phyloP scores from a whole-genome alignment of 345 rosid species.

The Hirschfeldia incana region DNA sequence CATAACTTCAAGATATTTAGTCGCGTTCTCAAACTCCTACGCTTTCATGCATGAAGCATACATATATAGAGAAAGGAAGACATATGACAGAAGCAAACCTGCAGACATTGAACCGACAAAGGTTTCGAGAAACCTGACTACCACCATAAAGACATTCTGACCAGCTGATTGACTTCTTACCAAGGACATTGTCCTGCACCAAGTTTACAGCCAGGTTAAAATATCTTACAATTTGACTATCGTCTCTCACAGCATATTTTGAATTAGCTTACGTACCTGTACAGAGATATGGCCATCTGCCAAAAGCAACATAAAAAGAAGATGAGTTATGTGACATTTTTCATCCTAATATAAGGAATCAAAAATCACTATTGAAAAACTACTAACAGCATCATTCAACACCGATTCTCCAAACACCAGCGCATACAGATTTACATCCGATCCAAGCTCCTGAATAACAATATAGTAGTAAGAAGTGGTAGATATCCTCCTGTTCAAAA shows the following conservation, averaged over 20 bases:
- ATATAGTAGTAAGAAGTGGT: conserved; percentile 19
- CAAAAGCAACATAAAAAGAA: conserved; percentile 35
- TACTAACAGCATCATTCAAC: conserved; percentile 91
- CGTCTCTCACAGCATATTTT: conserved; percentile 6
- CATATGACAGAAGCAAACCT: conserved; percentile 50
- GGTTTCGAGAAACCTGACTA: conserved; percentile 92
- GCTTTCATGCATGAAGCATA: conserved; percentile 4
- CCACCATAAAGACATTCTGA: conserved; percentile 79
- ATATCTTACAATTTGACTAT: conserved; percentile 9
- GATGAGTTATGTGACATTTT: conserved; percentile 25
- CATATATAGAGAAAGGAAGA: neutral
- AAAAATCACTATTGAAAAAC: conserved; percentile 17
- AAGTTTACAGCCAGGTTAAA: conserved; percentile 34
- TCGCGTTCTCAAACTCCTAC: neutral
- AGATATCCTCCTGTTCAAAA: neutral
- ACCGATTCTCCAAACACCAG: conserved; percentile 99
- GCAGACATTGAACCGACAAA: conserved; percentile 98
- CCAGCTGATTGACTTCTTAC: conserved; percentile 71
- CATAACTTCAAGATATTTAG: neutral
- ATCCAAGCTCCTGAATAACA: conserved; percentile 85
- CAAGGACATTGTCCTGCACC: conserved; percentile 91
- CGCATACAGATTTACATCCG: conserved; percentile 90
- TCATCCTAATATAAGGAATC: conserved; percentile 22
- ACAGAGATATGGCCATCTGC: conserved; percentile 97
- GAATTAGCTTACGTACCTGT: conserved; percentile 59